phyloP scores from a whole-genome alignment of 495 filamentous ascomycete genomes.

The Talaromyces borbonicus region DNA sequence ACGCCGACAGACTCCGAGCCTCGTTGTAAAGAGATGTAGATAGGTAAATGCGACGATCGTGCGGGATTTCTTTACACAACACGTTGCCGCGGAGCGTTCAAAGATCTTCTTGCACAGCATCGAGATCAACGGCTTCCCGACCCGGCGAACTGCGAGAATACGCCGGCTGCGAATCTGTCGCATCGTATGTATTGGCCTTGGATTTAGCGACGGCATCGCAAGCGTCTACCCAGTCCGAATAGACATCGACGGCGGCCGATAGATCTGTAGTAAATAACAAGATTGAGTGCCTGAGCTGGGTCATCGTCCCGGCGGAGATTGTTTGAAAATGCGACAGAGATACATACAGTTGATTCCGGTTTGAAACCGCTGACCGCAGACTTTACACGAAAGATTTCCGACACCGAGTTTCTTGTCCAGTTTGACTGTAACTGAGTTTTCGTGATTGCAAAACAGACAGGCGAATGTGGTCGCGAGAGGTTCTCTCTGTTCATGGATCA shows the following conservation, averaged over 20 bases:
- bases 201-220: slow-evolving; percentile 73
- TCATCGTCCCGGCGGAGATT: not conserved
- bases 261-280: slow-evolving; percentile 48
- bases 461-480: slow-evolving; percentile 80
- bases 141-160: slow-evolving; percentile 12
- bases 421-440: slow-evolving; percentile 78
- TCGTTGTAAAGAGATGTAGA: not conserved
- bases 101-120: not conserved
- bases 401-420: slow-evolving; percentile 85
- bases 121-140: not conserved
- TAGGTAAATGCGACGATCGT: not conserved
- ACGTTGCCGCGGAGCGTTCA: no score
- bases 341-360: slow-evolving; percentile 81
- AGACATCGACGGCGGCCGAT: slow-evolving; percentile 85
- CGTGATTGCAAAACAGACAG: slow-evolving; percentile 98
- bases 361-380: slow-evolving; percentile 89
- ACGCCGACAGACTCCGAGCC: slow-evolving; percentile 1
- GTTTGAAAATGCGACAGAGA: not conserved
- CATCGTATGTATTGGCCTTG: slow-evolving; percentile 44
- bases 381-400: slow-evolving; percentile 76
- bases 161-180: slow-evolving; percentile 22
- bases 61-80: no score
- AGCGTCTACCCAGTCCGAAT: slow-evolving; percentile 96
- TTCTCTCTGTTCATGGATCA: slow-evolving; percentile 52
- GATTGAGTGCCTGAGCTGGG: slow-evolving; percentile 6